Base-by-base conservation (phyloP, 805 yeast genomes). In the Ascoidea rubescens region DNA sequence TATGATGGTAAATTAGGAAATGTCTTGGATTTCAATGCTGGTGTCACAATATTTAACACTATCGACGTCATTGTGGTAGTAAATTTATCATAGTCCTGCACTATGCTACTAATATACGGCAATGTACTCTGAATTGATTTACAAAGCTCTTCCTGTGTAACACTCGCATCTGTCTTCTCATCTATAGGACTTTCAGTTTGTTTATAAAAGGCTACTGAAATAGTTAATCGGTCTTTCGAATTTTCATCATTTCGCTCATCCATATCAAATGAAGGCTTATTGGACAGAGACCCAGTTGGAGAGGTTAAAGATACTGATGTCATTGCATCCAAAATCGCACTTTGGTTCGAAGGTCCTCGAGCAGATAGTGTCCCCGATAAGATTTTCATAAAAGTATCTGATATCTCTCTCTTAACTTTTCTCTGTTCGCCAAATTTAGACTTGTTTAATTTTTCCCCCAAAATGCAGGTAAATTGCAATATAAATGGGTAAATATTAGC, bases 41-140 rank as follows among this genome's bases (percentile, higher is more conserved):
- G 85, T 1, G 72, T 59, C 4, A 83, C 60, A 5, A 79, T 66
- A 46, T 76, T 75, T n/a, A 72, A 67, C 6, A 84, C 66, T 4
- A 89, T 71, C 1, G 75, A 66, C 1, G 77, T 70, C 0, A 86
- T 58, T 4, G 75, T 69, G 1, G 72, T 61, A 4, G 70, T 67
- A 16, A 77, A 75, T 56, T 77, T 82, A 57, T 90, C 98, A 1
- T 68, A 62, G 50, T 87, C 95, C 32, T 68, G 69, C 3, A 79
- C 55, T 42, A 79, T 67, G 2, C 57, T 59, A 5, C 69, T 69
- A 42, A 82, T 60, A 33, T 64, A 62, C 1, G 73, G 71, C 12
- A 74, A 59, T 7, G 76, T 64, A 12, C 58, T 64, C 4, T 67
- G 58, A 31, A 83, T 62, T 0, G 76, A 66, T 14, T 62, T 64